Base-by-base conservation (phyloP, 495 filamentous ascomycete genomes). In the Daldinia decipiens region DNA sequence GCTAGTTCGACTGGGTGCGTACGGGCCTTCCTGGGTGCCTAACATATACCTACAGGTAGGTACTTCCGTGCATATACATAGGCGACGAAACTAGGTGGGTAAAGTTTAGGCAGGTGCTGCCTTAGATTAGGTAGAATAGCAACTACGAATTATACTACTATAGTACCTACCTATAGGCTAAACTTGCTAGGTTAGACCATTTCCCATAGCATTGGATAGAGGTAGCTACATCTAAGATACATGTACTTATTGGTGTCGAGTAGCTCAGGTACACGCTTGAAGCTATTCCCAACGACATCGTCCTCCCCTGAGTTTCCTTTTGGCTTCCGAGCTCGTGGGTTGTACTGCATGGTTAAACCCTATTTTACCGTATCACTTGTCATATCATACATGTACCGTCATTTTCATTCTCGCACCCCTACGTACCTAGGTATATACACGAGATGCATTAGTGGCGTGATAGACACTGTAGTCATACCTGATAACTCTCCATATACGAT, bases 371-470 rank as follows among this genome's bases (percentile, higher is more conserved):
- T 53, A 57, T 32, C 34, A 61, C 24, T 26, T 45, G 45, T 31
- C 59, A 40, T 59, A 3, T 56, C 45, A 72, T 72, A n/a, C n/a
- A n/a, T n/a, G n/a, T n/a, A 72, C 64, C 69, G 63, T 72, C 60
- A 61, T 68, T 68, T 65, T 34, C 9, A 47, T 47, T 54, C 29
- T 60, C 64, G 63, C 63, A 50, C 56, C 29, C 56, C 27, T 72
- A 61, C 60, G 54, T 72, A 56, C 56, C 65, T 47, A 17, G 65
- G 12, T 11, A 6, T 2, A 34, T 24, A 24, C 21, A 24, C 21
- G 2, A 12, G 55, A 55, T 65, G 65, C 64, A 72, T 65, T 72
- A 68, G 65, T 72, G 70, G 60, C 70, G 65, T 72, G 70, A 61
- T 50, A 47, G 59, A 57, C 61, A 6, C 65, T 68, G 70, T 68